Evolutionary conservation across 768 basidiomycete species (phyloP).

Genomic region (Hebeloma cylindrosporum): DNA sequence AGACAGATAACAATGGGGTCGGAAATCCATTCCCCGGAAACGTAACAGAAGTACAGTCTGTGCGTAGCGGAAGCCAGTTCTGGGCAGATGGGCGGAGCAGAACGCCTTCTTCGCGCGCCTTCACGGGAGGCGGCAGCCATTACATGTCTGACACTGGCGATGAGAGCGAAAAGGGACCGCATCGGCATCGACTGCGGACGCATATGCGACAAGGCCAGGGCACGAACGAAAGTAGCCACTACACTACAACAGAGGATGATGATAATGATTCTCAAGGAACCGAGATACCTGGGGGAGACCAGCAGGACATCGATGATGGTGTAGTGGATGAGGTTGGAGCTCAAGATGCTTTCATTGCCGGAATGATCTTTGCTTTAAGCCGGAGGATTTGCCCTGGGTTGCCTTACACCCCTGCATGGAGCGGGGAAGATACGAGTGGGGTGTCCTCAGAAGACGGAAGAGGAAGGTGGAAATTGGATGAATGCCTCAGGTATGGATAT

Average conservation of each 20-base stretch:
- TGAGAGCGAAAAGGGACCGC: constrained; percentile 22
- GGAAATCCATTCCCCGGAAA: constrained; percentile 22
- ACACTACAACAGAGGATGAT: constrained; percentile 39
- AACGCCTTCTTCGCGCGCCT: constrained; percentile 57
- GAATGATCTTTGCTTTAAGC: constrained; percentile 83
- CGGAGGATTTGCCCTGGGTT: constrained; percentile 68
- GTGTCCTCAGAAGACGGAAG: constrained; percentile 37
- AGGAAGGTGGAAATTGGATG: constrained; percentile 76
- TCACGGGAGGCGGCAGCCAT: constrained; percentile 39
- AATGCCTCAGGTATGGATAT: constrained; percentile 65
- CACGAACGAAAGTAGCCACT: constrained; percentile 31
- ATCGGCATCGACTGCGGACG: constrained; percentile 16
- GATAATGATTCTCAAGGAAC: constrained; percentile 61
- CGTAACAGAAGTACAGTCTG: constrained; percentile 40
- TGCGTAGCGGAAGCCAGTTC: constrained; percentile 73
- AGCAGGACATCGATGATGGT: constrained; percentile 40
- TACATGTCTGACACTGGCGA: constrained; percentile 33
- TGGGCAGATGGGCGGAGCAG: constrained; percentile 64
- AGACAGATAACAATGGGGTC: constrained; percentile 10
- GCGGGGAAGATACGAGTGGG: constrained; percentile 35
- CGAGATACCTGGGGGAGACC: constrained; percentile 44
- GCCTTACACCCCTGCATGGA: constrained; percentile 67
- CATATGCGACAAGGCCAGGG: constrained; percentile 26
- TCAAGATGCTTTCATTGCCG: constrained; percentile 82
- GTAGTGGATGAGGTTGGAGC: constrained; percentile 73